phyloP scores from a whole-genome alignment of 2,329 filamentous ascomycete genomes.

The Talaromyces rugulosus region DNA sequence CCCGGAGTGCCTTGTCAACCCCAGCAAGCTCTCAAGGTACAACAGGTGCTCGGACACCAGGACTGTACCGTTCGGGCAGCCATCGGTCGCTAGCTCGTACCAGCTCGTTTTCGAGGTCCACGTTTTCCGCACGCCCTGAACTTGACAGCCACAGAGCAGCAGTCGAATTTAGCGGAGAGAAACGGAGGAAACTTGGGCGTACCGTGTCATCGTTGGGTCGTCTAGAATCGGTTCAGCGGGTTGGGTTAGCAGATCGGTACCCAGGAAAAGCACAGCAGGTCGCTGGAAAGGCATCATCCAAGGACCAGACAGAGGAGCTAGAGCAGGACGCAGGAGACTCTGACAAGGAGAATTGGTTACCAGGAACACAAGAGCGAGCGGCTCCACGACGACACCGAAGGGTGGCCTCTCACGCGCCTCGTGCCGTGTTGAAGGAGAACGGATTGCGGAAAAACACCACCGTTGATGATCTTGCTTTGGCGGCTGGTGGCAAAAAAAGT shows the following conservation, averaged over 20 bases:
- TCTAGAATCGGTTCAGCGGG: slow-evolving; percentile 47
- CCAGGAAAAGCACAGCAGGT: slow-evolving; percentile 17
- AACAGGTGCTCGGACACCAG: slow-evolving; percentile 65
- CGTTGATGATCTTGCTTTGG: slow-evolving; percentile 17
- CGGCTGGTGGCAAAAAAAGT: slow-evolving; percentile 24
- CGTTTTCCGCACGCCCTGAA: slow-evolving; percentile 33
- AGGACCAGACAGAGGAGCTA: slow-evolving; percentile 33
- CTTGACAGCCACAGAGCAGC: slow-evolving; percentile 50
- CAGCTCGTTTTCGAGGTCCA: slow-evolving; percentile 53
- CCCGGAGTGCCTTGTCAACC: slow-evolving; percentile 72
- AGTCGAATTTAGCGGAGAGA: slow-evolving; percentile 41
- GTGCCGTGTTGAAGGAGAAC: slow-evolving; percentile 45
- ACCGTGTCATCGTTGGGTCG: slow-evolving; percentile 60
- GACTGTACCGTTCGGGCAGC: slow-evolving; percentile 59
- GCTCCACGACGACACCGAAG: slow-evolving; percentile 38
- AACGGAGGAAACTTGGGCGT: slow-evolving; percentile 61
- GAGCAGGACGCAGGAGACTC: slow-evolving; percentile 64
- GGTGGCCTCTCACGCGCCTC: slow-evolving; percentile 25
- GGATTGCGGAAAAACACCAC: slow-evolving; percentile 22
- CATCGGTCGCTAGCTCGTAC: slow-evolving; percentile 47
- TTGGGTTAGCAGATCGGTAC: neutral
- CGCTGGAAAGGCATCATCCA: slow-evolving; percentile 16
- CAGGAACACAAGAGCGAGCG: slow-evolving; percentile 39
- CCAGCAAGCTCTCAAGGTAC: slow-evolving; percentile 74
- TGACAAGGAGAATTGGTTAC: slow-evolving; percentile 89